Conservation (phyloP, 2,329 filamentous ascomycete genomes). For the Penicillium italicum region DNA sequence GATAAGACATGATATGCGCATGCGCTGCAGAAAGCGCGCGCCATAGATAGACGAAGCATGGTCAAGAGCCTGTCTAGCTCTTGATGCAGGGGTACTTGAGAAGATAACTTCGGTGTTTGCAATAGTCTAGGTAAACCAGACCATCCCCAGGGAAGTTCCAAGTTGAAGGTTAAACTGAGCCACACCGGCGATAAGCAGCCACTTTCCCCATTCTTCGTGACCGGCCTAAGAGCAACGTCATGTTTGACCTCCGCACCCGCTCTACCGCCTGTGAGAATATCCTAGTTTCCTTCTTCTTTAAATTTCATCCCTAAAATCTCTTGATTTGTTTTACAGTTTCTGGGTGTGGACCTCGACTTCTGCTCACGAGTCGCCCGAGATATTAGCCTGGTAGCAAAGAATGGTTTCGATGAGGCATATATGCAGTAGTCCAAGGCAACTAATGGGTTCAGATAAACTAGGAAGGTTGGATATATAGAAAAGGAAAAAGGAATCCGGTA, state of each 20-base stretch:
- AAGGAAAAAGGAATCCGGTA: slow-evolving; percentile 7
- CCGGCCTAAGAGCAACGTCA: background rate
- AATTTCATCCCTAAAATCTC: background rate
- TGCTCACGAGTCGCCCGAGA: background rate
- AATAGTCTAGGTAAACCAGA: background rate
- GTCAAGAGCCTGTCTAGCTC: no score
- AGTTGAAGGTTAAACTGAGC: background rate
- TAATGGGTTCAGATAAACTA: slow-evolving; percentile 9
- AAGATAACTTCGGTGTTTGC: background rate
- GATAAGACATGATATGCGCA: background rate
- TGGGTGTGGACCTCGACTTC: background rate
- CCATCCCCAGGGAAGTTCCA: background rate
- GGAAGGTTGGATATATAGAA: slow-evolving; percentile 11
- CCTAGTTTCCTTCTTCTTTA: background rate
- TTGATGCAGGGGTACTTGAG: background rate
- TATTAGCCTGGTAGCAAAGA: background rate
- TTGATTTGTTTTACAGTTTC: background rate
- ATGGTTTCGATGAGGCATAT: background rate
- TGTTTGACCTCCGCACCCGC: background rate
- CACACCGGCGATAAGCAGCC: slow-evolving; percentile 1
- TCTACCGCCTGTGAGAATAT: background rate
- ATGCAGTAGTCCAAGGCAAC: background rate
- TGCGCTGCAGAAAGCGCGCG: slow-evolving; percentile 7
- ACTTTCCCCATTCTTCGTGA: background rate
- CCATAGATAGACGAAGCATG: background rate